Percentiles rank a stretch among this genome's conserved stretches.
These are phyloP conservation scores for Rhynchosporium secalis DNA, from an alignment of 2,329 filamentous ascomycete species.

Conservation along the genomic window DNA sequence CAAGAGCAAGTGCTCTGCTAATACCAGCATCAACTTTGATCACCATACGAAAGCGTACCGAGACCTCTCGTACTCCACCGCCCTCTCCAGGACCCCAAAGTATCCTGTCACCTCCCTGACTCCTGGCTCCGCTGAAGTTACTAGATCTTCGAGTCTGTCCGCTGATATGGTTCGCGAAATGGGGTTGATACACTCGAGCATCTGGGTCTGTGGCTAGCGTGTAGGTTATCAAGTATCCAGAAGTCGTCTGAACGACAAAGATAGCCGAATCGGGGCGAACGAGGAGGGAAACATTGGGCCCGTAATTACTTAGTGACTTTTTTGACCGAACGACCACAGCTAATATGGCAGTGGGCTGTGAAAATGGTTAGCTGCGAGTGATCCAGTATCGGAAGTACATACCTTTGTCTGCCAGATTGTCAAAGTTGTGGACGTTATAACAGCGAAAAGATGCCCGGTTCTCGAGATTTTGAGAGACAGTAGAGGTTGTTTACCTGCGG, in stretches of 20 bases:
- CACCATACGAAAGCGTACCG: slow-evolving; percentile 91
- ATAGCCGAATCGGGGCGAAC: slow-evolving; percentile 91
- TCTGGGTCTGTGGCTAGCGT: slow-evolving; percentile 82
- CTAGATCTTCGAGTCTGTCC: slow-evolving; percentile 62
- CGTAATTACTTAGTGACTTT: slow-evolving; percentile 78
- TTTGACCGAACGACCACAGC: slow-evolving; percentile 81
- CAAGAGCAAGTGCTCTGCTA: slow-evolving; percentile 79
- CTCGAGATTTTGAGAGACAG: slow-evolving; percentile 75
- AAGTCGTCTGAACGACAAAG: slow-evolving; percentile 81
- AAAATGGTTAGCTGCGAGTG: slow-evolving; percentile 24
- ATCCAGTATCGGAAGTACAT: slow-evolving; percentile 36
- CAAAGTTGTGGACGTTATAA: slow-evolving; percentile 80
- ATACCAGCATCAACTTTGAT: slow-evolving; percentile 98
- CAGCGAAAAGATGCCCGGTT: slow-evolving; percentile 80
- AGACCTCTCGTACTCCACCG: slow-evolving; percentile 79
- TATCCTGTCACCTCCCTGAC: slow-evolving; percentile 56
- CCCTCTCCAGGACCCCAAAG: slow-evolving; percentile 79
- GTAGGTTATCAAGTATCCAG: slow-evolving; percentile 91
- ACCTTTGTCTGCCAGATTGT: slow-evolving; percentile 98
- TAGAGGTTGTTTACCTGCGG: slow-evolving; percentile 58
- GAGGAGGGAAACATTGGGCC: slow-evolving; percentile 78
- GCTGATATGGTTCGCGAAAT: slow-evolving; percentile 69
- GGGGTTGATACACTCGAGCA: slow-evolving; percentile 80
- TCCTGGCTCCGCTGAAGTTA: slow-evolving; percentile 54
- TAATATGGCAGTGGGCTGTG: slow-evolving; percentile 82